These are phyloP conservation scores for Clavispora vitiphila DNA, from an alignment of 805 yeast genomes.

Conservation along the genomic window DNA sequence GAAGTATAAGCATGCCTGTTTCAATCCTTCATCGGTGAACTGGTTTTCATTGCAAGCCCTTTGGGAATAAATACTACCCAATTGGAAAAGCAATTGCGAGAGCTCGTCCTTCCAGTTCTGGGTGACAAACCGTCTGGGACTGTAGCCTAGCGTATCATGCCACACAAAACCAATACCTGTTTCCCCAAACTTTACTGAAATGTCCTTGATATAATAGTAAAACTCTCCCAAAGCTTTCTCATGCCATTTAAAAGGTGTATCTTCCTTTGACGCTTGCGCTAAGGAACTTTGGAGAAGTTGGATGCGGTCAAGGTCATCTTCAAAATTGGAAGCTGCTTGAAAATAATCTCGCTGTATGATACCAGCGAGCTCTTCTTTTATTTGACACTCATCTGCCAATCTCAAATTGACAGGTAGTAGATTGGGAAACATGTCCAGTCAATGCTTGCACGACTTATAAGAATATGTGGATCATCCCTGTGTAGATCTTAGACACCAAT, in stretches of 20 bases:
- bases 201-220: conserved; percentile 37
- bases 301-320: conserved; percentile 35
- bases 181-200: conserved; percentile 57
- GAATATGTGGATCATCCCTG: conserved; percentile 4
- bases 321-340: conserved; percentile 32
- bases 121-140: conserved; percentile 33
- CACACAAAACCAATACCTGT: conserved; percentile 62
- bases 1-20: conserved; percentile 56
- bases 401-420: conserved; percentile 49
- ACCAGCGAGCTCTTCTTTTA: conserved; percentile 34
- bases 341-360: conserved; percentile 45
- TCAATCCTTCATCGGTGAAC: conserved; percentile 49
- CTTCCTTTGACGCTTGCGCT: conserved; percentile 26
- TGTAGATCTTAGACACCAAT: neutral
- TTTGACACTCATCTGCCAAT: conserved; percentile 37
- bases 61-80: conserved; percentile 60
- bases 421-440: conserved; percentile 22
- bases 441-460: neutral
- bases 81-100: conserved; percentile 59
- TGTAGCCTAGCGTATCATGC: conserved; percentile 63
- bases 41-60: conserved; percentile 46
- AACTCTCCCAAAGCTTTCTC: conserved; percentile 41
- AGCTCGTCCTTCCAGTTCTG: conserved; percentile 38
- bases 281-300: conserved; percentile 41
- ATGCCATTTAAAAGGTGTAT: conserved; percentile 2